Evolutionary conservation across 2,329 filamentous ascomycete species (phyloP), one percentile per base, ranked within the genome.

Genomic region (Zalaria sp.): DNA sequence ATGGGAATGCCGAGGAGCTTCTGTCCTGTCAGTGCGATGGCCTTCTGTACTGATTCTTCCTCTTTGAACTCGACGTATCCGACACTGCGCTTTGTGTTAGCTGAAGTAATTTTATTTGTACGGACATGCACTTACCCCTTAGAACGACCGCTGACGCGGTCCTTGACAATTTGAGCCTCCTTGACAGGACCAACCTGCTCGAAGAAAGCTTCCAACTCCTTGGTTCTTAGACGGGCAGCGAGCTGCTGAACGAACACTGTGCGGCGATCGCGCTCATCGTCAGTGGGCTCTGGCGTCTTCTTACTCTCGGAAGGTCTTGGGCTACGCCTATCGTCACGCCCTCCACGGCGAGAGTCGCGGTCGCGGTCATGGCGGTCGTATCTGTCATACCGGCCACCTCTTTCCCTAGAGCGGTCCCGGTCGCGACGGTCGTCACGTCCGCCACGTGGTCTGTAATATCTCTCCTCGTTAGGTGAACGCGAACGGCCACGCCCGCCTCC

Each of bases 221-320:
- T 87, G 43, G 85, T 94, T 53, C 89, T 81, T 50, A 96, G 74
- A 57, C 91, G 84, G 51, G 88, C 88, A 52, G 91, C 91, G 58
- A 98, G 81, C 66, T 98, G 91, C 69, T 98, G 91, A 42, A 98
- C 91, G 60, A 98, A 98, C 45, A 98, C 86, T 44, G 93, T 98
- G 55, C 91, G 83, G 54, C 86, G 82, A 67, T 98, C 91, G 57
- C 89, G 83, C 66, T 98, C 91, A 65, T 96, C 91, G 62, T 95
- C 88, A 54, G 83, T 94, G 46, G 83, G 77, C 57, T 83, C 79
- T 27, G 86, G 81, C 41, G 81, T 79, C 28, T 64, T 64, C 27
- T 69, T 70, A 50, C 68, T 71, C 18, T 60, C 57, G 44, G 70
- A 68, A 43, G 71, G 68, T 45, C 52, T 47, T 31, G 52, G 44